Base-by-base conservation (phyloP, 1,284 basidiomycete genomes). In the Rhizoctonia solani region DNA sequence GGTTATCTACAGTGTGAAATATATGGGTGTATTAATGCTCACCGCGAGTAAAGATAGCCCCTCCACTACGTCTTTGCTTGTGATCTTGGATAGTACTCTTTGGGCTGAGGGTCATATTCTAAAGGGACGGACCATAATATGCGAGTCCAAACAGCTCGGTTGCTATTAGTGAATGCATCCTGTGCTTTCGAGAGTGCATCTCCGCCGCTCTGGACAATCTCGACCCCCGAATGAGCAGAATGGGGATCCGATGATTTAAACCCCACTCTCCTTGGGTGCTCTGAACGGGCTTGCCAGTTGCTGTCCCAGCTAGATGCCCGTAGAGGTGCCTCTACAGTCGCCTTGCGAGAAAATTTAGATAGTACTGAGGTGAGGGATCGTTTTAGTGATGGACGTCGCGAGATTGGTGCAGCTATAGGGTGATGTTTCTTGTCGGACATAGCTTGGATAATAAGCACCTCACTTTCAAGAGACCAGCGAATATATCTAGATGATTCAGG, bases 101-200 rank as follows among this genome's bases (percentile, higher is more conserved):
- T 14, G 5, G 3, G 37, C 59, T 4, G 6, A 13, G 25, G 9
- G 42, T 63, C 59, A 13, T 52, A 49, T 25, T 63, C 59, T 23
- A 37, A 50, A 6, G 59, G 59, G 9, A 63, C 19, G 1, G 59
- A 52, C 59, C 59, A 63, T 19, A 63, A 21, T 2, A 63, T 52
- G 8, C 59, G 29, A 2, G 59, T 63, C 59, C 59, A 63, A 13
- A 63, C 59, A 11, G 59, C 47, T 32, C 59, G 23, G 14, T 13
- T 34, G 23, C 59, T 63, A 41, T 63, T 34, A 4, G 47, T 39
- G 34, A 63, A 63, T 13, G 59, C 59, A 2, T 63, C 59, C 14
- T 63, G 59, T 6, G 59, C 59, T 1, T 63, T 34, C 4, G 30
- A 32, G 8, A 63, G 23, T 23, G 59, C 59, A 32, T 25, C 21